Percentiles rank a stretch among this genome's conserved stretches.
phyloP scores from a whole-genome alignment of 176 grass and related monocot species.

The Aechmea fasciata region DNA sequence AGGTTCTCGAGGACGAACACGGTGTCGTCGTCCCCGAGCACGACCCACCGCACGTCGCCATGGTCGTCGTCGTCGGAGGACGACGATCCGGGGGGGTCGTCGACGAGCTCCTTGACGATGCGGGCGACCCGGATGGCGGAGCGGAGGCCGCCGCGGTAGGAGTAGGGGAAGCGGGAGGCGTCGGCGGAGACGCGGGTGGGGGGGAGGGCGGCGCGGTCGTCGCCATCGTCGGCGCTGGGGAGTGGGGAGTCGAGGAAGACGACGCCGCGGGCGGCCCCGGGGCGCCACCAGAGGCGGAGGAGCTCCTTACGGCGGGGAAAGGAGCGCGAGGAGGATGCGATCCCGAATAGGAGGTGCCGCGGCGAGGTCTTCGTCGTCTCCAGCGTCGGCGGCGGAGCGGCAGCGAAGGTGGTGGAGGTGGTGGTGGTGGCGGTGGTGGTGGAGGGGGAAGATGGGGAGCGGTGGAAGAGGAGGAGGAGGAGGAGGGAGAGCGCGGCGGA shows the following conservation, averaged over 20 bases:
- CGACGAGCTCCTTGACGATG: slow-evolving; percentile 66
- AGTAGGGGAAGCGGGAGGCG: slow-evolving; percentile 63
- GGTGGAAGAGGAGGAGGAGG: not conserved
- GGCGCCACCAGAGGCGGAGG: slow-evolving; percentile 66
- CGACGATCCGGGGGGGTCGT: not conserved
- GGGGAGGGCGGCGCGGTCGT: slow-evolving; percentile 19
- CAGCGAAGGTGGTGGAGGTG: slow-evolving; percentile 13
- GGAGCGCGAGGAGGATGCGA: slow-evolving; percentile 55
- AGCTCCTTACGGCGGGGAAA: slow-evolving; percentile 37
- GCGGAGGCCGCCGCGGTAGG: slow-evolving; percentile 47
- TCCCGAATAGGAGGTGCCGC: slow-evolving; percentile 64
- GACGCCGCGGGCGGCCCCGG: slow-evolving; percentile 31
- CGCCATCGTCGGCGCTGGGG: not conserved
- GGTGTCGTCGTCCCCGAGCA: slow-evolving; percentile 86
- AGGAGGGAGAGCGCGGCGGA: not conserved
- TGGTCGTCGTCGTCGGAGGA: not conserved
- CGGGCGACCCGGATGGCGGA: slow-evolving; percentile 86
- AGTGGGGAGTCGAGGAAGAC: slow-evolving; percentile 49
- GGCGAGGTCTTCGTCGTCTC: slow-evolving; percentile 27
- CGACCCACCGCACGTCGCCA: slow-evolving; percentile 43
- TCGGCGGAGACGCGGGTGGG: slow-evolving; percentile 45
- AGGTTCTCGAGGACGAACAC: slow-evolving; percentile 79
- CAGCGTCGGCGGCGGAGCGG: slow-evolving; percentile 3
- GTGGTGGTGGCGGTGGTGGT: slow-evolving; percentile 11
- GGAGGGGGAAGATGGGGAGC: slow-evolving; percentile 7